A percentile compares a stretch with the other conserved stretches of the same genome.
phyloP scores from a whole-genome alignment of 1,284 basidiomycete species.

The Boletus smithii region DNA sequence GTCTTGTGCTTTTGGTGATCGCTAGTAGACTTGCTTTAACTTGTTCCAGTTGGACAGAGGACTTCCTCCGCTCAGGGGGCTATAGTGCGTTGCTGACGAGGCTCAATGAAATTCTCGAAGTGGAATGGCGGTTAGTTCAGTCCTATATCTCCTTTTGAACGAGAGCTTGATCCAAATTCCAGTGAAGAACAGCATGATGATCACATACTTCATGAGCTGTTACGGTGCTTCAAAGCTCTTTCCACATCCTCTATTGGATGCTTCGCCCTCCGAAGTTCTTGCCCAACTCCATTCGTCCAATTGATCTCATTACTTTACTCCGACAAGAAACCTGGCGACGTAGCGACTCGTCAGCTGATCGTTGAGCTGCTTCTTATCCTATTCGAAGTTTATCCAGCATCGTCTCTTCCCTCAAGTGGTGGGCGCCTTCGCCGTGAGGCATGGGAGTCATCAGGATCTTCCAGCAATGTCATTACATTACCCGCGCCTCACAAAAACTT shows the following conservation, averaged over 20 bases:
- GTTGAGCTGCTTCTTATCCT: constrained; percentile 79
- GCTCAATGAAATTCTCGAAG: constrained; percentile 88
- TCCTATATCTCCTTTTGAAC: background rate
- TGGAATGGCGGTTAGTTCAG: constrained; percentile 86
- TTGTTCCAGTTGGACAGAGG: constrained; percentile 76
- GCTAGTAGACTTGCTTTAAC: constrained; percentile 9
- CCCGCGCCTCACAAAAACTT: constrained; percentile 69
- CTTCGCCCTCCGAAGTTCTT: constrained; percentile 76
- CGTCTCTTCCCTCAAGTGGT: constrained; percentile 55
- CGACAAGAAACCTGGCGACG: constrained; percentile 95
- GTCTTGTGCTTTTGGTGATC: constrained; percentile 8
- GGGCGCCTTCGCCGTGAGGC: constrained; percentile 46
- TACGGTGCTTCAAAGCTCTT: constrained; percentile 92
- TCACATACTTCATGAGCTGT: constrained; percentile 86
- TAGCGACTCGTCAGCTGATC: constrained; percentile 86
- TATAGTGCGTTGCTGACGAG: constrained; percentile 81
- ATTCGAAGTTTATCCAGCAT: constrained; percentile 79
- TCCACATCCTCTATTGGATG: constrained; percentile 85
- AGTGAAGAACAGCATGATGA: constrained; percentile 99
- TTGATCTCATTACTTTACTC: constrained; percentile 86
- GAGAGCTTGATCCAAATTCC: constrained; percentile 14
- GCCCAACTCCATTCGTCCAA: constrained; percentile 83
- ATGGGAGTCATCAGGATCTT: constrained; percentile 49
- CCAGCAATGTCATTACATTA: constrained; percentile 53
- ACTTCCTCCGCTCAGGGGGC: constrained; percentile 83